A percentile compares a stretch with the other conserved stretches of the same genome.
phyloP scores from a whole-genome alignment of 345 rosid genomes.

The Citrus reticulata region DNA sequence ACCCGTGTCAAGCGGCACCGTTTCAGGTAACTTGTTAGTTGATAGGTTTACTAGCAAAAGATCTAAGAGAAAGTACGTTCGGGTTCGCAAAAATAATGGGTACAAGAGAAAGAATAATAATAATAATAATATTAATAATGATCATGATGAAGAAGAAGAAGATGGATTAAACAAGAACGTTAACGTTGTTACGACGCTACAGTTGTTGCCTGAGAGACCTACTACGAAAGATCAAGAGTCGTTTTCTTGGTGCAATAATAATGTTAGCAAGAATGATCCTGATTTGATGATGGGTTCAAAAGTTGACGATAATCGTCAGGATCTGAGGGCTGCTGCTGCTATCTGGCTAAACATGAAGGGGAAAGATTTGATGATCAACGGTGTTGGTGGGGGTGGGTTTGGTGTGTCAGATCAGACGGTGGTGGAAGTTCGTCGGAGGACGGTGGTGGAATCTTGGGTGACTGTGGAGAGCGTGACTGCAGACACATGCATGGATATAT shows the following conservation, averaged over 20 bases:
- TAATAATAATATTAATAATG: background rate
- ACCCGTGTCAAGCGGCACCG: conserved; percentile 11
- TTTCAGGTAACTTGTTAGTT: conserved; percentile 1
- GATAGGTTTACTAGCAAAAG: background rate
- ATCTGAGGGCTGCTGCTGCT: background rate
- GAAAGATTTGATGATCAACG: background rate
- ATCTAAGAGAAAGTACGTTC: conserved; percentile 36
- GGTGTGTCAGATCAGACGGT: conserved; percentile 3
- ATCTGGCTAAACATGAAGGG: background rate
- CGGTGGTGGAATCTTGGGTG: background rate
- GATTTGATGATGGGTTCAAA: background rate
- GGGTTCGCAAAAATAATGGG: conserved; percentile 23
- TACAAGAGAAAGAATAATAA: background rate
- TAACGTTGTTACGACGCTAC: conserved; percentile 26
- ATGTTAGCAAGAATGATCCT: background rate
- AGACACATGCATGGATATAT: conserved; percentile 23
- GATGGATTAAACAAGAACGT: background rate
- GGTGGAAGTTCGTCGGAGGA: background rate
- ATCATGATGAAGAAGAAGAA: background rate
- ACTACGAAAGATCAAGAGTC: background rate
- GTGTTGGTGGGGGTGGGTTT: background rate
- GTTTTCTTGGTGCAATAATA: background rate
- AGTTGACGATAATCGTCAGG: background rate
- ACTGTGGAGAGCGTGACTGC: conserved; percentile 35
- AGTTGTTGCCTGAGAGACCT: conserved; percentile 20